These are phyloP conservation scores for Candida pseudofarinosa DNA, from an alignment of 805 yeast species.

Conservation along the genomic window DNA sequence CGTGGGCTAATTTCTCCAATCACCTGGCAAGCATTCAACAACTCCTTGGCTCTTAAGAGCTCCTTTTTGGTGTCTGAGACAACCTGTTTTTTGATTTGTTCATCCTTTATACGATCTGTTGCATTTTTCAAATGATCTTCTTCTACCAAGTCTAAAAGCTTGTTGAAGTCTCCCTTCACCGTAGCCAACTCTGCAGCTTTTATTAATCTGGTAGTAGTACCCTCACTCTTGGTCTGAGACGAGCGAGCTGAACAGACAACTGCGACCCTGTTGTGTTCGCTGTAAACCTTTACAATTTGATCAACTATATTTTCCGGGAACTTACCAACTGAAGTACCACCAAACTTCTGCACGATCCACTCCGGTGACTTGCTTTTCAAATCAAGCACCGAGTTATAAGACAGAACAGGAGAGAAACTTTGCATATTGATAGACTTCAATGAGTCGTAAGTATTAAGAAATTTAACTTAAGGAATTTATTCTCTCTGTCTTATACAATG, in stretches of 20 bases:
- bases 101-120: slow-evolving; percentile 40
- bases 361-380: slow-evolving; percentile 22
- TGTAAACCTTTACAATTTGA: slow-evolving; percentile 71
- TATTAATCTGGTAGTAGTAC: slow-evolving; percentile 86
- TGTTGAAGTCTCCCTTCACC: slow-evolving; percentile 53
- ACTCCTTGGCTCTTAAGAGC: slow-evolving; percentile 60
- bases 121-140: slow-evolving; percentile 82
- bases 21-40: slow-evolving; percentile 82
- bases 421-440: background rate
- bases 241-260: slow-evolving; percentile 97
- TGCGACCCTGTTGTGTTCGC: slow-evolving; percentile 64
- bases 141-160: slow-evolving; percentile 61
- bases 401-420: slow-evolving; percentile 14
- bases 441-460: no score
- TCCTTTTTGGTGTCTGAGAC: slow-evolving; percentile 60
- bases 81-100: slow-evolving; percentile 48
- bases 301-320: slow-evolving; percentile 83
- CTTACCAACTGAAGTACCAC: slow-evolving; percentile 97
- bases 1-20: slow-evolving; percentile 89
- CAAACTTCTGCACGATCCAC: slow-evolving; percentile 79
- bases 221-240: slow-evolving; percentile 85
- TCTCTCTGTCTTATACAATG: no score
- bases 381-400: slow-evolving; percentile 41
- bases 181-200: slow-evolving; percentile 79
- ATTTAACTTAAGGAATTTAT: no score